These are phyloP conservation scores for Cornus controversa DNA, from an alignment of 148 eudicot genomes.

Conservation along the genomic window DNA sequence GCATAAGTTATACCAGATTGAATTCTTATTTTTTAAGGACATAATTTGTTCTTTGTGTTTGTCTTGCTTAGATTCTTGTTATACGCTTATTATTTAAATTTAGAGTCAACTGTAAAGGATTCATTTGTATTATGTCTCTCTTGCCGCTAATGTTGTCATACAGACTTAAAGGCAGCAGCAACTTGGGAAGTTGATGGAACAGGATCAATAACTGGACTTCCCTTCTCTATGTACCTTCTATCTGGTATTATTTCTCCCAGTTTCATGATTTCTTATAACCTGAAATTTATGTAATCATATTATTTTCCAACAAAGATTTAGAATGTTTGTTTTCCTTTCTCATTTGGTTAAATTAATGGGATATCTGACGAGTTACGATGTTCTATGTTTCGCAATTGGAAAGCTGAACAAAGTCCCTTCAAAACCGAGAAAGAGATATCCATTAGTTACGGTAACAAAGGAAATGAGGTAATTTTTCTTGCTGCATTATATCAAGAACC, in stretches of 20 bases:
- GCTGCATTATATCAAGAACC: background rate
- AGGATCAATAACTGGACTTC: constrained; percentile 69
- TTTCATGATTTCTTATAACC: background rate
- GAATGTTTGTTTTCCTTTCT: constrained; percentile 1
- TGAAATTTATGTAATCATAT: background rate
- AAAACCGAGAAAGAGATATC: constrained; percentile 63
- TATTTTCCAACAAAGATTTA: background rate
- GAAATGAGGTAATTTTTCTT: constrained; percentile 76
- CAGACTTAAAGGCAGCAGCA: constrained; percentile 76
- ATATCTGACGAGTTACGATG: background rate
- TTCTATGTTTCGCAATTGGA: constrained; percentile 19
- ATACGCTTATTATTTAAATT: too few species aligned
- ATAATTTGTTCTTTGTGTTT: background rate
- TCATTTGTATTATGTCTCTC: background rate
- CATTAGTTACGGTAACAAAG: constrained; percentile 94
- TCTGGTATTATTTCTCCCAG: constrained; percentile 46
- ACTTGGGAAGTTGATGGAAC: constrained; percentile 96
- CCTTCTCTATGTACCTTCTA: constrained; percentile 87
- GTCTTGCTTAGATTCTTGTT: background rate
- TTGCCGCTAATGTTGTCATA: constrained; percentile 20
- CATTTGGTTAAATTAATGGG: constrained; percentile 1
- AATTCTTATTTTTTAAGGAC: background rate
- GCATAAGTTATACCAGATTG: background rate
- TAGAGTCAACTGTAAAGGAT: too few species aligned
- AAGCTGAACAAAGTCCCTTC: constrained; percentile 44